These are phyloP conservation scores for Phoenix roebelenii DNA, from an alignment of 176 grass and related monocot species.

Conservation along the genomic window DNA sequence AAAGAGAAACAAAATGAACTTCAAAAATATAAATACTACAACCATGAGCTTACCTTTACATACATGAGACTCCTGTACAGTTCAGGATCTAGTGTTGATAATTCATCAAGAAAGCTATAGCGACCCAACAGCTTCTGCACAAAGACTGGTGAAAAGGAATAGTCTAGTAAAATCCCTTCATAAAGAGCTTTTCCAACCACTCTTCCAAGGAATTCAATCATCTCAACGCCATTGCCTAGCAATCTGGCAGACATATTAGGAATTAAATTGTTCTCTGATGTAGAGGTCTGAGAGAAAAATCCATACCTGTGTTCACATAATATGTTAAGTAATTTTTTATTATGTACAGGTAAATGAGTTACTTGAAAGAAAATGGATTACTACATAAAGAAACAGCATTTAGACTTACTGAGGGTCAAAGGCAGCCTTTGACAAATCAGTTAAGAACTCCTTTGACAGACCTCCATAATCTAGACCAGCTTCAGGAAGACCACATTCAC, in stretches of 20 bases:
- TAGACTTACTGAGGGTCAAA: constrained; percentile 74
- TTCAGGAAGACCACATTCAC: constrained; percentile 93
- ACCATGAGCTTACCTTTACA: constrained; percentile 49
- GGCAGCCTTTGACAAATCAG: constrained; percentile 77
- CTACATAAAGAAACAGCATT: constrained; percentile 1
- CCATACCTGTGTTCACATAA: constrained; percentile 50
- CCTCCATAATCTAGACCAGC: constrained; percentile 97
- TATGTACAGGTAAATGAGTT: too few relatives aligned
- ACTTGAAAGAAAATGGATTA: neutral
- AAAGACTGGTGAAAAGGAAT: constrained; percentile 94
- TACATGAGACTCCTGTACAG: constrained; percentile 92
- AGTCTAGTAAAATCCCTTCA: constrained; percentile 94
- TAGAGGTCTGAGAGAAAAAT: constrained; percentile 78
- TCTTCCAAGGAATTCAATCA: constrained; percentile 93
- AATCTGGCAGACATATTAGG: constrained; percentile 83
- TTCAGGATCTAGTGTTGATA: constrained; percentile 85
- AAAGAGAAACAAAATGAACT: neutral
- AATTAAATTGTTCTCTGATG: constrained; percentile 74
- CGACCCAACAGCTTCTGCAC: constrained; percentile 88
- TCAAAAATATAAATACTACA: neutral
- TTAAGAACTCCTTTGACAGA: constrained; percentile 93
- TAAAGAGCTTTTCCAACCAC: constrained; percentile 95
- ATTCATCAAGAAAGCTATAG: constrained; percentile 93
- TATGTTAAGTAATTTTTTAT: neutral
- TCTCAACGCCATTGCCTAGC: constrained; percentile 79